Evolutionary conservation across 2,329 filamentous ascomycete genomes (phyloP).

Genomic region (Thelonectria discophora): DNA sequence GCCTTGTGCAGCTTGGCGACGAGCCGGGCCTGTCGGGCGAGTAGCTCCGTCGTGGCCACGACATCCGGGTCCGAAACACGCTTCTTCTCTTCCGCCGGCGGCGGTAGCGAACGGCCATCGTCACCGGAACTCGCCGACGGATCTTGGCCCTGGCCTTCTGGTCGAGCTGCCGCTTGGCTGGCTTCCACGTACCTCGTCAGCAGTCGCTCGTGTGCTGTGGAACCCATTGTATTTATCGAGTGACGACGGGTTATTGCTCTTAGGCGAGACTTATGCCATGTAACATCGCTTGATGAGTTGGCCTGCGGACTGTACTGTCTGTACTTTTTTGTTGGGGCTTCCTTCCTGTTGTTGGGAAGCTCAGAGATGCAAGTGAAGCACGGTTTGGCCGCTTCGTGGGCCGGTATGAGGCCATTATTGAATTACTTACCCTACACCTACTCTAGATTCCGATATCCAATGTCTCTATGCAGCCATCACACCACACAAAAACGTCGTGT

Average conservation of each 20-base stretch:
- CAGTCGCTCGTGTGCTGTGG: slow-evolving; percentile 29
- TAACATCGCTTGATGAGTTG: background rate
- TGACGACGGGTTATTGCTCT: background rate
- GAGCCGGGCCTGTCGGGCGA: slow-evolving; percentile 42
- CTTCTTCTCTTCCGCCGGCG: background rate
- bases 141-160: background rate
- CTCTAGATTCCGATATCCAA: too few species aligned
- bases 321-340: background rate
- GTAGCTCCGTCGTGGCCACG: slow-evolving; percentile 40
- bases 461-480: too few species aligned
- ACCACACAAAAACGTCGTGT: slow-evolving; percentile 25
- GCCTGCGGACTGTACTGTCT: background rate
- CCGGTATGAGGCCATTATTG: slow-evolving; percentile 8
- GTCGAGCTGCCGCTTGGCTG: slow-evolving; percentile 28
- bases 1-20: slow-evolving; percentile 38
- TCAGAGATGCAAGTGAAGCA: background rate
- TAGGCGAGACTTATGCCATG: slow-evolving; percentile 5
- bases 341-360: background rate
- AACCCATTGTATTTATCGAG: slow-evolving; percentile 30
- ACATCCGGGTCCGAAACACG: slow-evolving; percentile 22
- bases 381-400: background rate
- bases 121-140: background rate
- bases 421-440: background rate
- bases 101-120: background rate
- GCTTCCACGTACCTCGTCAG: slow-evolving; percentile 40